A percentile compares a stretch with the other conserved stretches of the same genome.
Conservation (phyloP, 75 land plant genomes). For the Pinus tabuliformis region DNA sequence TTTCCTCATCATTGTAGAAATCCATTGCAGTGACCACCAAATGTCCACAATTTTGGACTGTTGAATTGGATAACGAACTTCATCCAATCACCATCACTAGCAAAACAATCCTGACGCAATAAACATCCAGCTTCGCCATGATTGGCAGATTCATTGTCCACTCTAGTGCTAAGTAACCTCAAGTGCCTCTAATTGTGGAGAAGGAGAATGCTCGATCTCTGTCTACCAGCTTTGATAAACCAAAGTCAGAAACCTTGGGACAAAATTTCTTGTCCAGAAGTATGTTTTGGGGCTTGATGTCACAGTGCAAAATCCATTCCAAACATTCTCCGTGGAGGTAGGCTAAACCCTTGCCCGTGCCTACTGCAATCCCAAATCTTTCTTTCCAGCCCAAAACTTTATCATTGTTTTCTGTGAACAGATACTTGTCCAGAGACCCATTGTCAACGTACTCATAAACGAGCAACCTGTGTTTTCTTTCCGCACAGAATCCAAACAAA, state of each 20-base stretch:
- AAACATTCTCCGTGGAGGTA: constrained; percentile 38
- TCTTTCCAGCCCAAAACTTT: constrained; percentile 11
- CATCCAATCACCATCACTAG: constrained; percentile 9
- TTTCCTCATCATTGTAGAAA: constrained; percentile 35
- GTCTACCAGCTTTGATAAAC: constrained; percentile 22
- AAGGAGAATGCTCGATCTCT: constrained; percentile 10
- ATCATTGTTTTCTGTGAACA: not conserved
- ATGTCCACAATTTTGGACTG: constrained; percentile 25
- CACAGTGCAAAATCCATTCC: constrained; percentile 28
- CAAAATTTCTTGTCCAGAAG: constrained; percentile 27
- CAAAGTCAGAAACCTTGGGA: constrained; percentile 31
- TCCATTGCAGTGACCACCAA: constrained; percentile 60
- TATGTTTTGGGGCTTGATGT: constrained; percentile 33
- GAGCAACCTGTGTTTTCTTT: not conserved
- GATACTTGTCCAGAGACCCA: constrained; percentile 8
- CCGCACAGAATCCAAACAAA: constrained; percentile 11
- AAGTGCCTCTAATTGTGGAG: constrained; percentile 26
- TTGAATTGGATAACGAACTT: too few relatives aligned
- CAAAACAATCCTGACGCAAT: constrained; percentile 28
- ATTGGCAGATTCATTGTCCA: constrained; percentile 4
- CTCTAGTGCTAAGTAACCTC: constrained; percentile 32
- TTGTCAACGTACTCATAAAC: constrained; percentile 8
- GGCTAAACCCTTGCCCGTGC: constrained; percentile 14
- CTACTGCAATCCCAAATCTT: constrained; percentile 15
- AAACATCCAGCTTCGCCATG: constrained; percentile 21